Conservation (phyloP, 768 basidiomycete genomes). For the Tulasnella sp. region DNA sequence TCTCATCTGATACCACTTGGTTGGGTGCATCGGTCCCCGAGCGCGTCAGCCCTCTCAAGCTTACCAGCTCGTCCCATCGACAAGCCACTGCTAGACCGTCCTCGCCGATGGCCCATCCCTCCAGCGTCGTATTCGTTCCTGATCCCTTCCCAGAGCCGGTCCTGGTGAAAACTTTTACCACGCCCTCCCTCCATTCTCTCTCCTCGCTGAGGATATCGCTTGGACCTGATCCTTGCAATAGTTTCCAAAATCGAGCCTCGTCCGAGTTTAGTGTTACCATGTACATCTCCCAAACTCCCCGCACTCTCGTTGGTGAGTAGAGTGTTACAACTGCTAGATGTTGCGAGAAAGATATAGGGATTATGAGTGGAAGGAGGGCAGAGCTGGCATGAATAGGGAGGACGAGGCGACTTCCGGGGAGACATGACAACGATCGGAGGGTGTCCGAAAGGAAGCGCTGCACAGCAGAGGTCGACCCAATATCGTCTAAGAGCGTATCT, state of each 20-base stretch:
- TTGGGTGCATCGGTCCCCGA: neutral
- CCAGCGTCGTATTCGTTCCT: neutral
- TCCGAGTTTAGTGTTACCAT: neutral
- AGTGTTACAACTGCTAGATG: conserved; percentile 53
- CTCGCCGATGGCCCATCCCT: neutral
- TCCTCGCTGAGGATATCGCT: neutral
- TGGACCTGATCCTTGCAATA: neutral
- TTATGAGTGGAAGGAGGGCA: conserved; percentile 43
- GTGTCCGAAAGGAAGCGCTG: conserved; percentile 44
- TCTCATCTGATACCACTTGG: neutral
- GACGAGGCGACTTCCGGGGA: conserved; percentile 48
- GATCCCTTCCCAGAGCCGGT: neutral
- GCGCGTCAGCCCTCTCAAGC: conserved; percentile 1
- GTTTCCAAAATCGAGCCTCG: conserved; percentile 1
- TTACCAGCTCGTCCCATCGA: conserved; percentile 17
- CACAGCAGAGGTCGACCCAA: conserved; percentile 42
- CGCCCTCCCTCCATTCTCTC: conserved; percentile 23
- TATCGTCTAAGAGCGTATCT: conserved; percentile 52
- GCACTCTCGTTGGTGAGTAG: conserved; percentile 55
- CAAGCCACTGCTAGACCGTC: conserved; percentile 9
- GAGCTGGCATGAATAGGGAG: conserved; percentile 45
- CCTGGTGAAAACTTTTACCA: conserved; percentile 24
- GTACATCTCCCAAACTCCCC: neutral
- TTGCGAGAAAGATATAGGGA: conserved; percentile 52
- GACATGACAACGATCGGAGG: conserved; percentile 21